Percentiles rank a stretch among this genome's conserved stretches.
Conservation (phyloP, 805 yeast species). For the Lachancea waltii region DNA sequence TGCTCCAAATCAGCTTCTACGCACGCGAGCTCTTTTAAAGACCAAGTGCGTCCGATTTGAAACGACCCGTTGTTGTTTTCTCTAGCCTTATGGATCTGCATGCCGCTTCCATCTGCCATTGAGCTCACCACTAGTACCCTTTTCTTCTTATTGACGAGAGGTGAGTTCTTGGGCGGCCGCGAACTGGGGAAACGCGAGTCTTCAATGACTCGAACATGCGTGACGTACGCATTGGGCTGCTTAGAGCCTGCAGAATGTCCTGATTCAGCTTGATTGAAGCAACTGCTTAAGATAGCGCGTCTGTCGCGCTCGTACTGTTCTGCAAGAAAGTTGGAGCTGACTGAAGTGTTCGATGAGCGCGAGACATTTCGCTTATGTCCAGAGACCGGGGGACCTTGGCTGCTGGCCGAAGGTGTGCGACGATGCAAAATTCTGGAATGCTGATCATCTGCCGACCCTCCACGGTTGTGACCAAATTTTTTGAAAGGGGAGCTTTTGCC, state of each 20-base stretch:
- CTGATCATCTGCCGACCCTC: constrained; percentile 27
- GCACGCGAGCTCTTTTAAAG: constrained; percentile 56
- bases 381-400: constrained; percentile 23
- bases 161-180: constrained; percentile 56
- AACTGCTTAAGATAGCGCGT: constrained; percentile 39
- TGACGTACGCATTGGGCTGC: constrained; percentile 53
- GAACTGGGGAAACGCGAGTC: constrained; percentile 62
- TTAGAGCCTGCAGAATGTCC: constrained; percentile 27
- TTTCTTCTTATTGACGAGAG: constrained; percentile 46
- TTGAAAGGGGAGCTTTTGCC: constrained; percentile 35
- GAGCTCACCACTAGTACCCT: constrained; percentile 44
- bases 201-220: constrained; percentile 72
- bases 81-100: constrained; percentile 78
- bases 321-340: constrained; percentile 37
- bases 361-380: constrained; percentile 33
- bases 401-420: constrained; percentile 17
- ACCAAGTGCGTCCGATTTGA: constrained; percentile 94
- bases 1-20: constrained; percentile 49
- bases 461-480: constrained; percentile 30
- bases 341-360: constrained; percentile 30
- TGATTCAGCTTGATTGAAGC: constrained; percentile 42
- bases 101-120: constrained; percentile 60
- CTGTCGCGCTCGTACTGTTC: constrained; percentile 54
- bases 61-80: constrained; percentile 65
- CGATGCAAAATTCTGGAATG: constrained; percentile 14